These are phyloP conservation scores for Colletotrichum higginsianum DNA, from an alignment of 2,329 filamentous ascomycete genomes.

Conservation along the genomic window DNA sequence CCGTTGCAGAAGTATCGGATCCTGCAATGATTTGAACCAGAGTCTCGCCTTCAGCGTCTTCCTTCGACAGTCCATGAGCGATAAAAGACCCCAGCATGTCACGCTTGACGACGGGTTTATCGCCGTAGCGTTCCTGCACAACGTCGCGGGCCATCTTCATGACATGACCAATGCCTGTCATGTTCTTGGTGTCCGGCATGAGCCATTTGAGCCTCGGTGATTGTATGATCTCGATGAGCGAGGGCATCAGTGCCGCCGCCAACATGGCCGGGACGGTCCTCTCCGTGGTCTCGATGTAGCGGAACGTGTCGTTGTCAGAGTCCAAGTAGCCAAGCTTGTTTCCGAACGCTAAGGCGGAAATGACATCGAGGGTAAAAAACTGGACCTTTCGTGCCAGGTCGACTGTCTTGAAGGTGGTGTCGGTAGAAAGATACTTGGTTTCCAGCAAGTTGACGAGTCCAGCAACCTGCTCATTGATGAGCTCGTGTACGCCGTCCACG, in stretches of 20 bases:
- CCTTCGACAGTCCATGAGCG: slow-evolving; percentile 52
- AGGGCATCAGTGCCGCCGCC: slow-evolving; percentile 59
- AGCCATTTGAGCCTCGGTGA: slow-evolving; percentile 56
- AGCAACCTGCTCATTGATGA: slow-evolving; percentile 62
- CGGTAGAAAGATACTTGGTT: slow-evolving; percentile 53
- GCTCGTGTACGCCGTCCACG: slow-evolving; percentile 47
- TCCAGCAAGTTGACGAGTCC: slow-evolving; percentile 63
- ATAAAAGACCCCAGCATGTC: slow-evolving; percentile 57
- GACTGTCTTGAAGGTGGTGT: slow-evolving; percentile 54
- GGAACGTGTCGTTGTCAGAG: slow-evolving; percentile 60
- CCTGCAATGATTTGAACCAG: slow-evolving; percentile 62
- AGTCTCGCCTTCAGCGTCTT: slow-evolving; percentile 57
- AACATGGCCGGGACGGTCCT: slow-evolving; percentile 60
- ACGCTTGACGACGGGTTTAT: slow-evolving; percentile 46
- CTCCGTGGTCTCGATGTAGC: slow-evolving; percentile 60
- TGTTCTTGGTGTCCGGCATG: slow-evolving; percentile 49
- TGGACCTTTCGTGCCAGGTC: slow-evolving; percentile 66
- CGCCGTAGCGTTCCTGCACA: slow-evolving; percentile 49
- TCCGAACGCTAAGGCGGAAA: slow-evolving; percentile 66
- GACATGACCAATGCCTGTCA: slow-evolving; percentile 51
- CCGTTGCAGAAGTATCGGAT: slow-evolving; percentile 70
- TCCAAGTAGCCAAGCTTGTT: slow-evolving; percentile 63
- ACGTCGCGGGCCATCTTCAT: slow-evolving; percentile 50
- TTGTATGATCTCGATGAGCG: slow-evolving; percentile 57
- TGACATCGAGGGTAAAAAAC: slow-evolving; percentile 70